Evolutionary conservation across 2,329 filamentous ascomycete species (phyloP), one percentile per base, ranked within the genome.

Genomic region (Pleoardoris graminearum): DNA sequence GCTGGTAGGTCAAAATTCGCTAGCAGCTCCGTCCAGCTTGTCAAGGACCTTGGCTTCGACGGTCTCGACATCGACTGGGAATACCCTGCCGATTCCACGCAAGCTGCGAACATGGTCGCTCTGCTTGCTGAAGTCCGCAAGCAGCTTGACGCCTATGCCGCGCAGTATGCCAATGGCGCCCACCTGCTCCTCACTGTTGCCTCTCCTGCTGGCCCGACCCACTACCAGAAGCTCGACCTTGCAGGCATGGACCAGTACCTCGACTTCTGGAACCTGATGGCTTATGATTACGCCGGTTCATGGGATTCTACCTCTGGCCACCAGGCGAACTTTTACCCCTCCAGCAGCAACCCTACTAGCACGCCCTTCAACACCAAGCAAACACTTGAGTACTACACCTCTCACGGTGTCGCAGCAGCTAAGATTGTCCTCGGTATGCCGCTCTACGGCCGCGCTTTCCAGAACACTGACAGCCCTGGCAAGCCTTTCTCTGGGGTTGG

Each of bases 181-280:
- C 75, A 77, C 39, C 74, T 80, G 44, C 66, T 79, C 1, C 47
- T 79, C 21, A 78, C 72, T 8, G 68, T 74, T 12, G 75, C 76
- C 11, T 72, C 69, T 12, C 71, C 76, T 30, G 48, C 36, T 32
- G 61, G 77, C n/a, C 72, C 78, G 0, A 55, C 61, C 8, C 73
- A 79, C 57, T 80, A 80, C 62, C 68, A 74, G 19, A 71, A 66
- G 12, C 60, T 81, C 52, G 68, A 74, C 12, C 67, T 81, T 7
- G 59, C 64, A 3, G 70, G 66, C 14, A 81, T 82, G 78, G 72
- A 79, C 59, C 37, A 65, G 14, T 74, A 78, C 43, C 71, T 81
- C 35, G 77, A 80, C 58, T 80, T 81, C 69, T 81, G 77, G 75
- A 81, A 82, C 59, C 74, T 91, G 36, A 96, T 96, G 91, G 88